A percentile compares a stretch with the other conserved stretches of the same genome.
Conservation (phyloP, 2,329 filamentous ascomycete species). For the Hyphodiscus sp. region DNA sequence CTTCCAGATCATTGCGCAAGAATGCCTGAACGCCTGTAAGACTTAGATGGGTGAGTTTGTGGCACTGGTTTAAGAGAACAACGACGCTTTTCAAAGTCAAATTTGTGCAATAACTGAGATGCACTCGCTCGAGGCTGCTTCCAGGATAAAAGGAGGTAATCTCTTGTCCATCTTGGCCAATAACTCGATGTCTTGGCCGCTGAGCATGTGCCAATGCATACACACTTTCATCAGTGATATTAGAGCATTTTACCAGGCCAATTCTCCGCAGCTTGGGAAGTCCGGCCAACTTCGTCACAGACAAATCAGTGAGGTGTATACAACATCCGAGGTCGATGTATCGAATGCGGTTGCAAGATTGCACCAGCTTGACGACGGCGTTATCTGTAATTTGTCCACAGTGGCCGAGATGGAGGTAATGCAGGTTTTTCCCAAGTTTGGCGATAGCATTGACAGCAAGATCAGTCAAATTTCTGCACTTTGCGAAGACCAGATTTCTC, state of each 20-base stretch:
- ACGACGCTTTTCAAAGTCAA: conserved; percentile 89
- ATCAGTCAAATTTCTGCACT: conserved; percentile 91
- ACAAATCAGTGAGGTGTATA: conserved; percentile 77
- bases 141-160: conserved; percentile 1
- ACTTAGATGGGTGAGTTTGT: conserved; percentile 86
- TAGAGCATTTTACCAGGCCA: conserved; percentile 86
- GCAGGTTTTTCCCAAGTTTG: conserved; percentile 86
- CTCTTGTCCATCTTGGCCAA: neutral
- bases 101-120: conserved; percentile 89
- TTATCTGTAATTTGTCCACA: conserved; percentile 86
- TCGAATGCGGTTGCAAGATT: conserved; percentile 82
- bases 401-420: conserved; percentile 94
- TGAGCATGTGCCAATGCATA: conserved; percentile 62
- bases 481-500: conserved; percentile 87
- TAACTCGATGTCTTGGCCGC: neutral
- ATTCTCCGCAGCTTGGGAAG: conserved; percentile 93
- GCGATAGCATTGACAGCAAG: conserved; percentile 81
- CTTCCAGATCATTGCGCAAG: conserved; percentile 73
- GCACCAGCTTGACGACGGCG: conserved; percentile 78
- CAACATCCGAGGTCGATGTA: conserved; percentile 99
- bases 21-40: conserved; percentile 92
- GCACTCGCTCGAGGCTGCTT: conserved; percentile 71
- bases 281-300: conserved; percentile 74
- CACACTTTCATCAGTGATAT: conserved; percentile 87
- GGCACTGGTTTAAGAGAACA: conserved; percentile 81